Evolutionary conservation across 2,329 filamentous ascomycete species (phyloP).

Genomic region (Pestalotiopsis sp.): DNA sequence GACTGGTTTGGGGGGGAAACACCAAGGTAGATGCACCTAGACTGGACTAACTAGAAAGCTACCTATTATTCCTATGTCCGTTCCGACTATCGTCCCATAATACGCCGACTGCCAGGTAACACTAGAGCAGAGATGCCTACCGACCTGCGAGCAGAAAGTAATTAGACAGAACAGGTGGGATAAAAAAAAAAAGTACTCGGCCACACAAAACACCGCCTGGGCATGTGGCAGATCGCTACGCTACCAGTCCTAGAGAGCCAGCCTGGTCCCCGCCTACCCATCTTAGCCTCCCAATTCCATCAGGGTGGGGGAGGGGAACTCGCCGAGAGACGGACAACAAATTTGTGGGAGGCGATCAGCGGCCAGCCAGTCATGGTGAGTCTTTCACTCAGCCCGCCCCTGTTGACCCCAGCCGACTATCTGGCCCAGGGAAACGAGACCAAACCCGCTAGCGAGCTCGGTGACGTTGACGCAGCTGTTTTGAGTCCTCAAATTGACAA

Average conservation of each 20-base stretch:
- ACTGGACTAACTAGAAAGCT: neutral
- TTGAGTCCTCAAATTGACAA: constrained; percentile 30
- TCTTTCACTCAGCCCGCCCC: constrained; percentile 11
- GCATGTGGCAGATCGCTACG: constrained; percentile 19
- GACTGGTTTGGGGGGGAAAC: constrained; percentile 18
- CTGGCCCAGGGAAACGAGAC: constrained; percentile 10
- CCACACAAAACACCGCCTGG: constrained; percentile 4
- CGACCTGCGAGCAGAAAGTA: neutral
- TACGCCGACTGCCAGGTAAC: neutral
- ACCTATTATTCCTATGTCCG: constrained; percentile 6
- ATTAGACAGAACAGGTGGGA: neutral
- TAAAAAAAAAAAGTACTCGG: constrained; percentile 11
- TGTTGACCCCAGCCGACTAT: constrained; percentile 4
- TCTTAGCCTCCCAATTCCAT: constrained; percentile 5
- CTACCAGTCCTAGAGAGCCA: constrained; percentile 1
- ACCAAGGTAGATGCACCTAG: neutral
- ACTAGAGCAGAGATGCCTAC: neutral
- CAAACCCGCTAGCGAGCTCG: constrained; percentile 26
- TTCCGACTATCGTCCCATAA: constrained; percentile 14
- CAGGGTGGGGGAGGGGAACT: constrained; percentile 19
- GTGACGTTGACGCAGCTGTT: constrained; percentile 33
- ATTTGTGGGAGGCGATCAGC: constrained; percentile 15
- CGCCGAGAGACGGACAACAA: constrained; percentile 16
- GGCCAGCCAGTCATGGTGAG: constrained; percentile 5
- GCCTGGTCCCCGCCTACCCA: constrained; percentile 9